phyloP scores from a whole-genome alignment of 192 early-diverging fungal genomes.

The Coemansia sp. region DNA sequence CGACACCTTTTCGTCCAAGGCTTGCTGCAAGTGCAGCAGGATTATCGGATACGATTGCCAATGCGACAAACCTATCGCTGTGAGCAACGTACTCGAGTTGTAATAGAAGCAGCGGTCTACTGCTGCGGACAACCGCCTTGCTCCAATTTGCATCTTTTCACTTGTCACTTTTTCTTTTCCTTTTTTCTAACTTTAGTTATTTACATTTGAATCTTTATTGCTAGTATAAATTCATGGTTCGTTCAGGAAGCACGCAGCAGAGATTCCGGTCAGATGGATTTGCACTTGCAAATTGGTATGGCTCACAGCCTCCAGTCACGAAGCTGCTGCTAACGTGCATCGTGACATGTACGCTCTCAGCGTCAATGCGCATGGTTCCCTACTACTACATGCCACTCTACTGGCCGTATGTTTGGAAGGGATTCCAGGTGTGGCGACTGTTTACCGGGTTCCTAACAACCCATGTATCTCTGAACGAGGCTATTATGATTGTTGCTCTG shows the following conservation, averaged over 20 bases:
- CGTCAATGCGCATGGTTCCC: slow-evolving; percentile 9
- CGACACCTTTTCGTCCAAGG: neutral
- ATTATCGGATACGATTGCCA: neutral
- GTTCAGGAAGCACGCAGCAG: neutral
- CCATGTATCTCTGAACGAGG: slow-evolving; percentile 54
- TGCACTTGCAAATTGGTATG: neutral
- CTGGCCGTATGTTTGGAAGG: slow-evolving; percentile 54
- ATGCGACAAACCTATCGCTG: neutral
- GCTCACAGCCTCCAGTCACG: neutral
- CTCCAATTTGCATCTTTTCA: too few relatives aligned
- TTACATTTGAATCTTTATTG: neutral
- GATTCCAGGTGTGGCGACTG: slow-evolving; percentile 76
- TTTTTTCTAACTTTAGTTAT: neutral
- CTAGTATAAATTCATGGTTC: slow-evolving; percentile 3
- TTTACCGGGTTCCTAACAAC: slow-evolving; percentile 65
- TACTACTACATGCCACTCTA: slow-evolving; percentile 49
- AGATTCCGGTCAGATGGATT: slow-evolving; percentile 5
- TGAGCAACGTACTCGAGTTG: neutral
- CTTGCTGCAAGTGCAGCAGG: slow-evolving; percentile 1
- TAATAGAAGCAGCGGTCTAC: neutral
- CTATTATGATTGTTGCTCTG: slow-evolving; percentile 72
- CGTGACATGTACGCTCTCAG: slow-evolving; percentile 10
- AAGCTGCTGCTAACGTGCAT: neutral
- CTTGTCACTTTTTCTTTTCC: neutral
- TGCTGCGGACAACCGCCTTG: neutral